Conservation (phyloP, 169 alveolate species). For the Eimeria acervulina region DNA sequence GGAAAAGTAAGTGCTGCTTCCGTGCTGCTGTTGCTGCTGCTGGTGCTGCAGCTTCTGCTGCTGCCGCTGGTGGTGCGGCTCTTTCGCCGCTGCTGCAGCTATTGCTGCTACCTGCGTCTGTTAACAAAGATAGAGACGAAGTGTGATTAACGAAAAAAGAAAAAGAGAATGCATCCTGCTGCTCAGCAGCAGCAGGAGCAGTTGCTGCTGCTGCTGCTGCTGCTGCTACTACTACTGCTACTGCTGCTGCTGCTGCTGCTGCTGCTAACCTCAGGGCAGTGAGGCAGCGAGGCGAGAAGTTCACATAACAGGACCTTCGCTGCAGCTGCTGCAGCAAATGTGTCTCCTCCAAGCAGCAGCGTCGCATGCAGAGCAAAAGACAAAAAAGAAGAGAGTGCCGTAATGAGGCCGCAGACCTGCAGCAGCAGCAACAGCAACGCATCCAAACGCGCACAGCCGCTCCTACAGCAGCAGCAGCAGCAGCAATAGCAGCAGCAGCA, state of each 20-base stretch:
- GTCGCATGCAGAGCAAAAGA: background rate
- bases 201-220: background rate
- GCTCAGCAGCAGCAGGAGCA: background rate
- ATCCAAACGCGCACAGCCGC: background rate
- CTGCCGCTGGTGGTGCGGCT: background rate
- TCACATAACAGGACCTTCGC: background rate
- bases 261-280: background rate
- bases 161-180: too few relatives aligned
- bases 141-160: background rate
- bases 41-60: background rate
- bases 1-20: background rate
- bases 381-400: slow-evolving; percentile 18
- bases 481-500: background rate
- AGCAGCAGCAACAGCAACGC: slow-evolving; percentile 23
- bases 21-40: slow-evolving; percentile 8
- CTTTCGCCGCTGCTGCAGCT: slow-evolving; percentile 58
- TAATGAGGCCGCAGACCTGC: background rate
- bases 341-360: slow-evolving; percentile 27
- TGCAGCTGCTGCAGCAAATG: slow-evolving; percentile 32
- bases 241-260: slow-evolving; percentile 50
- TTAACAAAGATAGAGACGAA: too few relatives aligned
- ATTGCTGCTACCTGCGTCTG: background rate
- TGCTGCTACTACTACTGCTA: slow-evolving; percentile 13
- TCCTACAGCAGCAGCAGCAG: background rate
- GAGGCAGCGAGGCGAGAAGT: slow-evolving; percentile 36